Conservation (phyloP, 352 stramenopile genomes). For the Plasmopara viticola region DNA sequence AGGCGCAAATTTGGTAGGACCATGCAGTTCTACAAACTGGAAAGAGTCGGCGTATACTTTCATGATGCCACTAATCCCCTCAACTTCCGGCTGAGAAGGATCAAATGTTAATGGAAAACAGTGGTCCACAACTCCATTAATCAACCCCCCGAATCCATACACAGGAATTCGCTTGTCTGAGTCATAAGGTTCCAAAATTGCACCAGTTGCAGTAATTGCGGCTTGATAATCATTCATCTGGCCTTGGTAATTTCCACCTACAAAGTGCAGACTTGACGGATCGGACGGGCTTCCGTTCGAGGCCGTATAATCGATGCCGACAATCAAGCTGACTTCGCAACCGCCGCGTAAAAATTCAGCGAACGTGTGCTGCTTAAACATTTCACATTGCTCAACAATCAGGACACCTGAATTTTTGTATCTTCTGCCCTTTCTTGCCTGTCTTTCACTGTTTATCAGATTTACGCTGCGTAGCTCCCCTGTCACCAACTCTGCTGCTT, state of each 20-base stretch:
- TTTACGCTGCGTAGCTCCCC: constrained; percentile 43
- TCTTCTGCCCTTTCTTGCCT: constrained; percentile 59
- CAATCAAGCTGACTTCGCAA: constrained; percentile 69
- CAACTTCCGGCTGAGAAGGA: constrained; percentile 49
- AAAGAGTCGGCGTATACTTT: constrained; percentile 59
- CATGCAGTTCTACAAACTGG: constrained; percentile 57
- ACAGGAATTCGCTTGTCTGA: constrained; percentile 67
- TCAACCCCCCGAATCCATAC: constrained; percentile 72
- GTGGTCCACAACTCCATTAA: constrained; percentile 58
- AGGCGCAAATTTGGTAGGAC: constrained; percentile 76
- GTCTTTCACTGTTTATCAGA: constrained; percentile 61
- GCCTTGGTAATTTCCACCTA: constrained; percentile 40
- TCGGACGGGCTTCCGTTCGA: constrained; percentile 48
- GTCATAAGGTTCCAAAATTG: constrained; percentile 74
- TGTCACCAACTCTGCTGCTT: constrained; percentile 46
- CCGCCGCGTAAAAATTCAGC: constrained; percentile 63
- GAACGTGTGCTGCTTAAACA: constrained; percentile 65
- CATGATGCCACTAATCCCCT: constrained; percentile 57
- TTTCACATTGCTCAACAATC: constrained; percentile 45
- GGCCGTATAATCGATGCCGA: constrained; percentile 80
- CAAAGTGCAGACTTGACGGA: constrained; percentile 54
- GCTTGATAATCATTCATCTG: constrained; percentile 77
- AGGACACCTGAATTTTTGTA: constrained; percentile 75
- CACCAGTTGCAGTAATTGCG: constrained; percentile 56
- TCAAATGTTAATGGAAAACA: constrained; percentile 73